Evolutionary conservation across 2,329 filamentous ascomycete genomes (phyloP).

Genomic region (Aspergillus neoniger): DNA sequence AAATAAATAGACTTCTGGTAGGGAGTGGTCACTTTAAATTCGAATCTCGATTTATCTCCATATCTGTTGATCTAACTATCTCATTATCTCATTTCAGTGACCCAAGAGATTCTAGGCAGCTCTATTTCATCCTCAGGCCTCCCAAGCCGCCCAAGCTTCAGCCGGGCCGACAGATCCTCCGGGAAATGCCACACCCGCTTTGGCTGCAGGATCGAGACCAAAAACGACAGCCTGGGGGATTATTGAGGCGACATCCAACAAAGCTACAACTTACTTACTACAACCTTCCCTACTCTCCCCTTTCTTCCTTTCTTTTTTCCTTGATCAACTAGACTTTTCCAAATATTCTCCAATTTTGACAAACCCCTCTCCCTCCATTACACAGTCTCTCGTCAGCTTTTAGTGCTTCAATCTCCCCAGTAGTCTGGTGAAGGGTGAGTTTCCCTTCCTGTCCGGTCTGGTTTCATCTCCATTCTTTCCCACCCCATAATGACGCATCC

Average conservation of each 20-base stretch:
- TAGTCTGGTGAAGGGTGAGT: constrained; percentile 3
- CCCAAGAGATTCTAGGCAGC: not conserved
- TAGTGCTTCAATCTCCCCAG: not conserved
- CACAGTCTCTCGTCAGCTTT: not conserved
- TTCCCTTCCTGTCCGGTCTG: constrained; percentile 2
- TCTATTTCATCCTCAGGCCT: constrained; percentile 2
- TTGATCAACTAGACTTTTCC: not conserved
- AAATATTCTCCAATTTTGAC: constrained; percentile 5
- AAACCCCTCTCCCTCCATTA: constrained; percentile 9
- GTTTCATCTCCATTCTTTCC: constrained; percentile 12
- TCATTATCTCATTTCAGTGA: not conserved
- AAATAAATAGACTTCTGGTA: not conserved
- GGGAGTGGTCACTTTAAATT: no score
- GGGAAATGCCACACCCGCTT: constrained; percentile 15
- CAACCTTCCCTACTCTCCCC: not conserved
- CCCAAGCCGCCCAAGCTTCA: constrained; percentile 8
- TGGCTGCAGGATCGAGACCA: constrained; percentile 27
- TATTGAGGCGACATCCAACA: constrained; percentile 20
- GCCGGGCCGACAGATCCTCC: constrained; percentile 24
- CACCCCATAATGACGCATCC: constrained; percentile 42
- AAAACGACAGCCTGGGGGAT: constrained; percentile 18
- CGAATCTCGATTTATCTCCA: no score
- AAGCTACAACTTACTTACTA: not conserved
- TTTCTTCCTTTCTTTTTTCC: constrained; percentile 8
- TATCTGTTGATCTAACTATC: no score